Evolutionary conservation across 495 filamentous ascomycete species (phyloP).

Genomic region (Penicillium alfredii): DNA sequence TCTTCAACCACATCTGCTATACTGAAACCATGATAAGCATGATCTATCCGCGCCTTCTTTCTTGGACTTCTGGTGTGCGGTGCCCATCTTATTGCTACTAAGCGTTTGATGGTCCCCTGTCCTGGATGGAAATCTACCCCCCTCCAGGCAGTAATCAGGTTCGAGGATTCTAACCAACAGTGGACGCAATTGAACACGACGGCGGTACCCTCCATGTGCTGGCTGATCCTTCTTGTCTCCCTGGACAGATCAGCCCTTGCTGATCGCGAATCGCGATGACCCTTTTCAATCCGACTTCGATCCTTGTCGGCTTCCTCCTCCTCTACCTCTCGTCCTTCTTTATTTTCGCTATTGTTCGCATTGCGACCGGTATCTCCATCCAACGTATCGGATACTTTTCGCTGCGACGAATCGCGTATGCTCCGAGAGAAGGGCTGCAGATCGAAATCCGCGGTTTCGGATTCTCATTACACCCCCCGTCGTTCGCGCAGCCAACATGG

Average conservation of each 20-base stretch:
- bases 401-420: conserved; percentile 81
- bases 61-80: conserved; percentile 3
- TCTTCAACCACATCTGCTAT: no score
- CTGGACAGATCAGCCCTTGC: conserved; percentile 33
- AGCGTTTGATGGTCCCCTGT: conserved; percentile 9
- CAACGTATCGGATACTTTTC: conserved; percentile 91
- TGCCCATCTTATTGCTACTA: conserved; percentile 5
- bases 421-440: conserved; percentile 75
- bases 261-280: conserved; percentile 49
- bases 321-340: conserved; percentile 89
- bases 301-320: conserved; percentile 76
- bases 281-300: conserved; percentile 65
- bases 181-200: conserved; percentile 21
- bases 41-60: conserved; percentile 9
- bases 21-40: no score
- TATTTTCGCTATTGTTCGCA: conserved; percentile 85
- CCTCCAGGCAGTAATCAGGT: no score
- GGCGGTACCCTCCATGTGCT: conserved; percentile 18
- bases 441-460: conserved; percentile 88
- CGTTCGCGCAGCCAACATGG: conserved; percentile 97
- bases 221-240: conserved; percentile 10
- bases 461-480: conserved; percentile 81
- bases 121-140: no score
- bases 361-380: conserved; percentile 90
- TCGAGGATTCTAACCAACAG: conserved; percentile 4